A percentile compares a stretch with the other conserved stretches of the same genome.
Evolutionary conservation across 768 basidiomycete genomes (phyloP).

Genomic region (Harrya chromipes): DNA sequence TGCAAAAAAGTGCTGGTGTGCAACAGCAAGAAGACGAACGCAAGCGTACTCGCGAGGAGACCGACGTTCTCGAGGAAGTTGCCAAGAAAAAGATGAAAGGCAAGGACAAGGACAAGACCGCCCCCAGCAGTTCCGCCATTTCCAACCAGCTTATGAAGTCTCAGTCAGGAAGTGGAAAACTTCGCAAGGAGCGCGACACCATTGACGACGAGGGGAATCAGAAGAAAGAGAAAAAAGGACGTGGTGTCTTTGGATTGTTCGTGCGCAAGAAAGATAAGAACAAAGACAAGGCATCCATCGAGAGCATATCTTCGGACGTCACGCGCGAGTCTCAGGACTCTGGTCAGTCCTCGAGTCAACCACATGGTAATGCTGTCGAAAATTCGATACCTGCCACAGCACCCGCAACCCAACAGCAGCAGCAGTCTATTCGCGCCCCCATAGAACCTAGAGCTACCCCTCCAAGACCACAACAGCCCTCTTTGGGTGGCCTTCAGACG

Average conservation of each 20-base stretch:
- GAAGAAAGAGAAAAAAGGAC: slow-evolving; percentile 61
- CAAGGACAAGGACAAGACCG: slow-evolving; percentile 48
- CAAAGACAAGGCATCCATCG: slow-evolving; percentile 54
- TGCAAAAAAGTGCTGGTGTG: slow-evolving; percentile 39
- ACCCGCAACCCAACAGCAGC: slow-evolving; percentile 58
- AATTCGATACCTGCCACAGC: slow-evolving; percentile 51
- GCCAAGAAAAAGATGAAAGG: slow-evolving; percentile 49
- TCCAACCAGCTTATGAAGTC: slow-evolving; percentile 21
- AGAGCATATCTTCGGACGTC: slow-evolving; percentile 50
- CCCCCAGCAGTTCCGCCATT: slow-evolving; percentile 29
- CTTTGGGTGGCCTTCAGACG: slow-evolving; percentile 28
- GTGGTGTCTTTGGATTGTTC: slow-evolving; percentile 77
- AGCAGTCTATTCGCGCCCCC: slow-evolving; percentile 31
- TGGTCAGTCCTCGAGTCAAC: slow-evolving; percentile 46
- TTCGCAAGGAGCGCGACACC: slow-evolving; percentile 44
- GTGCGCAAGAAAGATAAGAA: slow-evolving; percentile 73
- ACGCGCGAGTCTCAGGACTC: slow-evolving; percentile 63
- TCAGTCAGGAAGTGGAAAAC: slow-evolving; percentile 27
- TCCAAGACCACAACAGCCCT: slow-evolving; percentile 21
- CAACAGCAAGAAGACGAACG: slow-evolving; percentile 52
- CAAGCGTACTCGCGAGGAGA: slow-evolving; percentile 51
- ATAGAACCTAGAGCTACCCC: slow-evolving; percentile 19
- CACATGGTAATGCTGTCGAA: slow-evolving; percentile 26
- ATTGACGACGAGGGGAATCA: slow-evolving; percentile 50
- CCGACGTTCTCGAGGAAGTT: slow-evolving; percentile 42